phyloP scores from a whole-genome alignment of 306 rosid genomes.

The Prunus davidiana region DNA sequence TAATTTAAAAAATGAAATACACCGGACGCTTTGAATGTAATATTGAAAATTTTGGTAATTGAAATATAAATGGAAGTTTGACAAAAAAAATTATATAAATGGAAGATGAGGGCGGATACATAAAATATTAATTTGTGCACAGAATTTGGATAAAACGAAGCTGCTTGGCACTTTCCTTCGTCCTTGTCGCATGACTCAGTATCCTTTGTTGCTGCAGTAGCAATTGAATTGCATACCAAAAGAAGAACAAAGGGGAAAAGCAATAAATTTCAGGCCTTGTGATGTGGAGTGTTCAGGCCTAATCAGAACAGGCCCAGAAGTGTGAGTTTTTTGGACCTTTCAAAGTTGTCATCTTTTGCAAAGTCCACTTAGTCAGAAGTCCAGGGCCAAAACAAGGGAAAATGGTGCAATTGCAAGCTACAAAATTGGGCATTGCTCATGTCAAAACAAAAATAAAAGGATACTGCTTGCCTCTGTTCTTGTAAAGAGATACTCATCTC shows the following conservation, averaged over 20 bases:
- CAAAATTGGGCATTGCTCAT: no score
- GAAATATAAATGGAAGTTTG: not conserved
- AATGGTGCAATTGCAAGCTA: no score
- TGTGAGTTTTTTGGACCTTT: not conserved
- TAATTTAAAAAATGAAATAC: no score
- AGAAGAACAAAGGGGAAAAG: not conserved
- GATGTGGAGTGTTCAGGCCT: not conserved
- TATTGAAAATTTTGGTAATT: no score
- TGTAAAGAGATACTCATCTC: no score
- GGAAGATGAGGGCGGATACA: not conserved
- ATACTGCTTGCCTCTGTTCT: rapidly evolving
- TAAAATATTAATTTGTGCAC: not conserved
- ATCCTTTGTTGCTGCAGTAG: not conserved
- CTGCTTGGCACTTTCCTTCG: conserved; percentile 20
- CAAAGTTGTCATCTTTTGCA: not conserved
- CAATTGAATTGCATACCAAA: not conserved
- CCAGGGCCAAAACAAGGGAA: no score
- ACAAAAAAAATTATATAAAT: not conserved
- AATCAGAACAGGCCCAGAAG: not conserved
- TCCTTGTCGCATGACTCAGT: not conserved
- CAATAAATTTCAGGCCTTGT: not conserved
- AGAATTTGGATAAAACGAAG: not conserved
- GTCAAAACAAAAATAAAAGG: no score
- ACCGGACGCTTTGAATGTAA: no score
- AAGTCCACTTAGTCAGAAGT: not conserved